Percentiles rank a stretch among this genome's conserved stretches.
These are phyloP conservation scores for Macroventuria anomochaeta DNA, from an alignment of 2,329 filamentous ascomycete species.

Conservation along the genomic window DNA sequence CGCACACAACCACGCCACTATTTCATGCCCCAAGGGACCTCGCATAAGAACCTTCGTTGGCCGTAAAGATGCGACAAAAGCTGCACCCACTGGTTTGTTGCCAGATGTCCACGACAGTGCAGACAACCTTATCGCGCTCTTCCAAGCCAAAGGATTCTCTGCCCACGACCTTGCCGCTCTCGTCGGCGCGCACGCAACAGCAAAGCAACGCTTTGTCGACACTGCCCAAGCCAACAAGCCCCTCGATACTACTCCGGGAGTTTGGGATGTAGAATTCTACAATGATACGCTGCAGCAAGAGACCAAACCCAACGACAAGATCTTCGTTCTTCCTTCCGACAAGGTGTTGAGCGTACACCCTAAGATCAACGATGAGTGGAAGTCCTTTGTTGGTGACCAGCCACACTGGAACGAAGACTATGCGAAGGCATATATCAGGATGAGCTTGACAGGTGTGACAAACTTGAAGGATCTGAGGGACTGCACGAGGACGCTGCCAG, in stretches of 20 bases:
- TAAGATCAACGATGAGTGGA: slow-evolving; percentile 36
- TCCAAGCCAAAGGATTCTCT: slow-evolving; percentile 59
- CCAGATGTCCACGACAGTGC: slow-evolving; percentile 53
- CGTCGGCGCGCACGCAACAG: slow-evolving; percentile 61
- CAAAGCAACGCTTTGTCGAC: slow-evolving; percentile 57
- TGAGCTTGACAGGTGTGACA: slow-evolving; percentile 38
- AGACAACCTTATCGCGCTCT: slow-evolving; percentile 55
- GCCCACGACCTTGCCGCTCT: slow-evolving; percentile 61
- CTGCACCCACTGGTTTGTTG: slow-evolving; percentile 55
- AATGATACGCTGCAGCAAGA: slow-evolving; percentile 39
- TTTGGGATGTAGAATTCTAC: slow-evolving; percentile 62
- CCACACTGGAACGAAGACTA: slow-evolving; percentile 41
- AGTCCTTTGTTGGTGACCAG: slow-evolving; percentile 37
- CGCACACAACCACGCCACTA: slow-evolving; percentile 55
- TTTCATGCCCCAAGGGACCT: slow-evolving; percentile 61
- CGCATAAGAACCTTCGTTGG: slow-evolving; percentile 59
- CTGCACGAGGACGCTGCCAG: slow-evolving; percentile 41
- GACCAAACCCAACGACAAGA: slow-evolving; percentile 24
- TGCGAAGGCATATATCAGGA: slow-evolving; percentile 41
- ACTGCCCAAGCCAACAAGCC: slow-evolving; percentile 41
- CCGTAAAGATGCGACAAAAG: slow-evolving; percentile 52
- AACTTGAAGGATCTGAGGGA: slow-evolving; percentile 34
- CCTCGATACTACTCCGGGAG: slow-evolving; percentile 57
- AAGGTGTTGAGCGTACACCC: slow-evolving; percentile 35
- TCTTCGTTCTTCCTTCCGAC: slow-evolving; percentile 41